Evolutionary conservation across 2,329 filamentous ascomycete genomes (phyloP).

Genomic region (Aciculosporium take): DNA sequence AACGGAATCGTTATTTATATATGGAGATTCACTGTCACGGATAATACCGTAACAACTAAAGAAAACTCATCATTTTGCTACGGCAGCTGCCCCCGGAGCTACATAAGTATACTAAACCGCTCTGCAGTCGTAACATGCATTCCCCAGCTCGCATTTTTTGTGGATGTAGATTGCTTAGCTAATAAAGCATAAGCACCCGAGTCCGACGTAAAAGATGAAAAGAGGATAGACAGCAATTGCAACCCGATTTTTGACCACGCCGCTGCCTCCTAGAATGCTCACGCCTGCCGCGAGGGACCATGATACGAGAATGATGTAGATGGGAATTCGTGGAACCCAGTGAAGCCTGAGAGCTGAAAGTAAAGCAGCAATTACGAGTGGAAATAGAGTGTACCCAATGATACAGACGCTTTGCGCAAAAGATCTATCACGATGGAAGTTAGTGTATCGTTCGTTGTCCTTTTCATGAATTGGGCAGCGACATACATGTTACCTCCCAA

Average conservation of each 20-base stretch:
- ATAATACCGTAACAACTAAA: too few relatives aligned
- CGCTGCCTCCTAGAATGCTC: constrained; percentile 88
- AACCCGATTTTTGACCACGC: constrained; percentile 88
- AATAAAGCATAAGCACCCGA: constrained; percentile 95
- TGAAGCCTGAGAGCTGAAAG: constrained; percentile 72
- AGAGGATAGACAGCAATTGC: constrained; percentile 88
- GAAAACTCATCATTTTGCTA: too few relatives aligned
- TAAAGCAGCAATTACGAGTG: constrained; percentile 80
- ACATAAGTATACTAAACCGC: too few relatives aligned
- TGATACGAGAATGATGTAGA: constrained; percentile 74
- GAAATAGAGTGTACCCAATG: constrained; percentile 96
- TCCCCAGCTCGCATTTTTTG: too few relatives aligned
- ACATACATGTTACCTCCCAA: constrained; percentile 93
- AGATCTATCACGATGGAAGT: constrained; percentile 42
- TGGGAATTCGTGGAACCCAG: constrained; percentile 70
- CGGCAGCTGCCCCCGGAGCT: too few relatives aligned
- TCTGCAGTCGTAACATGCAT: too few relatives aligned
- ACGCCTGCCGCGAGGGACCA: constrained; percentile 95
- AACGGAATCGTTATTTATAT: too few relatives aligned
- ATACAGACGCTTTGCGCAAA: constrained; percentile 97
- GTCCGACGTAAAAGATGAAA: constrained; percentile 84
- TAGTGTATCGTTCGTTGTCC: background rate
- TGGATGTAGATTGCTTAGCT: too few relatives aligned
- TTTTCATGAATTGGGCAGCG: background rate
- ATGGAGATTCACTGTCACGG: too few relatives aligned